Base-by-base conservation (phyloP, 2,329 filamentous ascomycete species). In the Diplodia scrobiculata region DNA sequence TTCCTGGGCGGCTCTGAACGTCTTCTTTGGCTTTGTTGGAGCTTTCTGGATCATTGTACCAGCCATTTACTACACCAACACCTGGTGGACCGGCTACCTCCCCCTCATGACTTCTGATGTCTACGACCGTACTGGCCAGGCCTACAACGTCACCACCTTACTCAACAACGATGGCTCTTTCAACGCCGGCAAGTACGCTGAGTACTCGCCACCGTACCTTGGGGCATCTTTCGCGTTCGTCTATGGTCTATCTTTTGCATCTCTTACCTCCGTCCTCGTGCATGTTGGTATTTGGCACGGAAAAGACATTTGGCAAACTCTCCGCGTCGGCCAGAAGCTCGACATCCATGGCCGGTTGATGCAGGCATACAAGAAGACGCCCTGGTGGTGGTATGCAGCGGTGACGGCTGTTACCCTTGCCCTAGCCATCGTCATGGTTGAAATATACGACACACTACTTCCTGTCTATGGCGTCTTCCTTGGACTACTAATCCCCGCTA, bases 41-140 rank as follows among this genome's bases (percentile, higher is more conserved):
- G 79, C 79, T 67, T 81, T 78, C 69, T 80, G 77, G 77, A 72
- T 81, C 19, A 71, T 81, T 17, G 78, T 78, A 6, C 79, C 79
- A 3, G 73, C 78, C 0, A 63, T 82, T 0, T 81, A 81, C 68
- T 82, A 81, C 67, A 79, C 87, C 34, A 89, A 87, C 53, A 83
- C 85, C 68, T 81, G 79, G 79, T 78, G 77, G 68, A 79, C 86
- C 5, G 36, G 66, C 68, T 27, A 67, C 9, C 36, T 67, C 1
- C 65, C 65, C 6, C 48, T 67, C 36, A 62, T 67, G 55, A 53
- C 55, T 17, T 48, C 65, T 5, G 50, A 54, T n/a, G 58, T 68
- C 25, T 91, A 91, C 71, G 89, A 92, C 76, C 91, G 92, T 71
- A 90, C 84, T 0, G 89, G 87, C 2, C 70, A 76, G 0, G 67